Evolutionary conservation across 208 protist genomes (phyloP).

Genomic region (Blechomonas ayalai): DNA sequence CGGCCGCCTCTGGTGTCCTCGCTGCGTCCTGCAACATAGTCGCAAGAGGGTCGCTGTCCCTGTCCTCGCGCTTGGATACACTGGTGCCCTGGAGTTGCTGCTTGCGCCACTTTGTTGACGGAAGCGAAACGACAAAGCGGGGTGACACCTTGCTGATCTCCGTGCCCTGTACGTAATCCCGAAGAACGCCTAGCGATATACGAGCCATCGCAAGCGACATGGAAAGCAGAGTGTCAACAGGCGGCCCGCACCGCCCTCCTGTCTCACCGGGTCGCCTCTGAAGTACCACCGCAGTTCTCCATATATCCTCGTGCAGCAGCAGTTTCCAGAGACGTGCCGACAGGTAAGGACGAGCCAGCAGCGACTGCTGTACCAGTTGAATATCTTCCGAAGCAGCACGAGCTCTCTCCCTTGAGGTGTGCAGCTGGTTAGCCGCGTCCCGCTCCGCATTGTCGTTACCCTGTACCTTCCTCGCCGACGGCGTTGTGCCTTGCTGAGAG

Average conservation of each 20-base stretch:
- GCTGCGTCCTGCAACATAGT: constrained; percentile 13
- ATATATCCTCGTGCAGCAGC: constrained; percentile 48
- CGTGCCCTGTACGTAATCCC: constrained; percentile 48
- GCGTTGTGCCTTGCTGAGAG: constrained; percentile 7
- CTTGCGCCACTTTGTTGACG: constrained; percentile 17
- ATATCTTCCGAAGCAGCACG: constrained; percentile 10
- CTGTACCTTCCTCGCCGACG: constrained; percentile 2
- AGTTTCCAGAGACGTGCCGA: constrained; percentile 58
- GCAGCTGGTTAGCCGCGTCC: no score
- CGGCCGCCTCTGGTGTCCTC: not conserved
- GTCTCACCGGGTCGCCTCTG: not conserved
- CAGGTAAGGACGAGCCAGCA: constrained; percentile 22
- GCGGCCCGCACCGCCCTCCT: not conserved
- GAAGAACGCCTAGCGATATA: constrained; percentile 44
- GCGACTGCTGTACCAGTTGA: constrained; percentile 11
- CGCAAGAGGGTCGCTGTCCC: constrained; percentile 18
- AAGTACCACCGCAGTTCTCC: constrained; percentile 24
- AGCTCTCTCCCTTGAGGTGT: no score
- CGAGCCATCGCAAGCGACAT: constrained; percentile 33
- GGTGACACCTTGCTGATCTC: constrained; percentile 38
- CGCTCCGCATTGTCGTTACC: not conserved
- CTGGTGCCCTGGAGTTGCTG: not conserved
- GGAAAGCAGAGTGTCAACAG: constrained; percentile 7
- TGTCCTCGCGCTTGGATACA: not conserved
- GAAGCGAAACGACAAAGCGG: constrained; percentile 80